Percentiles rank a stretch among this genome's conserved stretches.
phyloP scores from a whole-genome alignment of 352 stramenopile species.

The Pythium coloratum region DNA sequence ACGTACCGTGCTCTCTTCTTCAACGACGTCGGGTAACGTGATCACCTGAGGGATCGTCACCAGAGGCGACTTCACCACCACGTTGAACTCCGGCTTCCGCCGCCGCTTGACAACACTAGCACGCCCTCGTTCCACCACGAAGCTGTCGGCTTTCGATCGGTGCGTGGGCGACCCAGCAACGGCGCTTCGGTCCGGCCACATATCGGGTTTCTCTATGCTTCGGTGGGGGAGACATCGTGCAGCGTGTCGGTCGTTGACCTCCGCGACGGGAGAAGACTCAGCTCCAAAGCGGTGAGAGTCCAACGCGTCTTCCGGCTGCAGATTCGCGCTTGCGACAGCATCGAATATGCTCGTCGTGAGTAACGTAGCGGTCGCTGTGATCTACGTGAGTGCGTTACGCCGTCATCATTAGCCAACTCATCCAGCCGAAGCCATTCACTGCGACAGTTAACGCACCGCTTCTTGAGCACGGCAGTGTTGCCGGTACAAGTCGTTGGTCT shows the following conservation, averaged over 20 bases:
- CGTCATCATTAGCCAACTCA: too few relatives aligned
- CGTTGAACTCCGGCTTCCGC: slow-evolving; percentile 17
- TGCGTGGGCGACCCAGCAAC: slow-evolving; percentile 4
- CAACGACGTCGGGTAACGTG: slow-evolving; percentile 2
- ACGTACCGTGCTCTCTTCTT: slow-evolving; percentile 18
- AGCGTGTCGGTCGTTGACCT: slow-evolving; percentile 47
- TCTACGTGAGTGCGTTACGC: slow-evolving; percentile 1
- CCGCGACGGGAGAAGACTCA: slow-evolving; percentile 30
- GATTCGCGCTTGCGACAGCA: slow-evolving; percentile 32
- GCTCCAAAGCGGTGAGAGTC: slow-evolving; percentile 20
- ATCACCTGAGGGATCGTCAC: slow-evolving; percentile 24
- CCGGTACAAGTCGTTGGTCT: slow-evolving; percentile 53
- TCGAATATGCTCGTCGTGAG: slow-evolving; percentile 44
- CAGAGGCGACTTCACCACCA: not conserved
- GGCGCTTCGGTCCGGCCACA: slow-evolving; percentile 1
- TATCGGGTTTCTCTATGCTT: slow-evolving; percentile 30
- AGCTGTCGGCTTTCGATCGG: slow-evolving; percentile 8
- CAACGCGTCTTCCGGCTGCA: slow-evolving; percentile 30
- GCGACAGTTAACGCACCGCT: slow-evolving; percentile 14
- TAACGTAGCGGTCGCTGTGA: slow-evolving; percentile 22
- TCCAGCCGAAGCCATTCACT: not conserved
- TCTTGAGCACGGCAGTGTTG: slow-evolving; percentile 37
- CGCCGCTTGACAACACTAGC: slow-evolving; percentile 11
- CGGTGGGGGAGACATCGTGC: slow-evolving; percentile 41
- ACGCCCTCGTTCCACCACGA: slow-evolving; percentile 13